Percentiles rank a stretch among this genome's conserved stretches.
phyloP scores from a whole-genome alignment of 352 stramenopile species.

The Phytophthora citrophthora region DNA sequence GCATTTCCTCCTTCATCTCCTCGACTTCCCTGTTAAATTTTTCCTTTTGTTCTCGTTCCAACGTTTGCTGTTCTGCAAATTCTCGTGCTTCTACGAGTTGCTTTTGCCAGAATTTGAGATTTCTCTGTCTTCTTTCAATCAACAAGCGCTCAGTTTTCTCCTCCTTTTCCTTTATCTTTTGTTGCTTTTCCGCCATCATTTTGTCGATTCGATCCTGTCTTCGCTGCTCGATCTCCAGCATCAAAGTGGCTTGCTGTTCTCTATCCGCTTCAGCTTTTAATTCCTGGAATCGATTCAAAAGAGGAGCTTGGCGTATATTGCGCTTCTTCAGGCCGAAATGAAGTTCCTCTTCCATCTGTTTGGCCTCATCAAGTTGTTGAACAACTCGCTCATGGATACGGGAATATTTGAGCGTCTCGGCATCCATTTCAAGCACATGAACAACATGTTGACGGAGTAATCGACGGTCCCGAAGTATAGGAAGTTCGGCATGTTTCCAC shows the following conservation, averaged over 20 bases:
- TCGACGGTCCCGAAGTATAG: slow-evolving; percentile 55
- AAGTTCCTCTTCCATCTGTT: slow-evolving; percentile 44
- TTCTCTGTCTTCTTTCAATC: slow-evolving; percentile 54
- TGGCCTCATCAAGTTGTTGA: slow-evolving; percentile 48
- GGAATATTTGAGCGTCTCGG: slow-evolving; percentile 61
- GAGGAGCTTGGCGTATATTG: slow-evolving; percentile 60
- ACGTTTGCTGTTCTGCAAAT: slow-evolving; percentile 55
- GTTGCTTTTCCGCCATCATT: slow-evolving; percentile 47
- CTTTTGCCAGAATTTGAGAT: slow-evolving; percentile 76
- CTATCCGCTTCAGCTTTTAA: slow-evolving; percentile 57
- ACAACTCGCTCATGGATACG: slow-evolving; percentile 47
- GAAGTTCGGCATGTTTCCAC: slow-evolving; percentile 65
- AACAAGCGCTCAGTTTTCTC: slow-evolving; percentile 10
- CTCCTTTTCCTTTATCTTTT: slow-evolving; percentile 23
- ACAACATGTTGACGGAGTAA: slow-evolving; percentile 67
- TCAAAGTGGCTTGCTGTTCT: slow-evolving; percentile 34
- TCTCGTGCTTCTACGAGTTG: slow-evolving; percentile 56
- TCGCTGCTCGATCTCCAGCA: slow-evolving; percentile 57
- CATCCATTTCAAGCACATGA: slow-evolving; percentile 68
- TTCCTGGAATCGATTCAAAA: slow-evolving; percentile 48
- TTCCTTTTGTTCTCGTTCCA: slow-evolving; percentile 24
- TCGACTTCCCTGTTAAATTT: slow-evolving; percentile 38
- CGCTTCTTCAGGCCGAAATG: slow-evolving; percentile 64
- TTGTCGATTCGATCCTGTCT: slow-evolving; percentile 43
- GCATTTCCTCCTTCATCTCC: slow-evolving; percentile 48